A percentile compares a stretch with the other conserved stretches of the same genome.
These are phyloP conservation scores for Phytophthora constricta DNA, from an alignment of 352 stramenopile species.

Conservation along the genomic window DNA sequence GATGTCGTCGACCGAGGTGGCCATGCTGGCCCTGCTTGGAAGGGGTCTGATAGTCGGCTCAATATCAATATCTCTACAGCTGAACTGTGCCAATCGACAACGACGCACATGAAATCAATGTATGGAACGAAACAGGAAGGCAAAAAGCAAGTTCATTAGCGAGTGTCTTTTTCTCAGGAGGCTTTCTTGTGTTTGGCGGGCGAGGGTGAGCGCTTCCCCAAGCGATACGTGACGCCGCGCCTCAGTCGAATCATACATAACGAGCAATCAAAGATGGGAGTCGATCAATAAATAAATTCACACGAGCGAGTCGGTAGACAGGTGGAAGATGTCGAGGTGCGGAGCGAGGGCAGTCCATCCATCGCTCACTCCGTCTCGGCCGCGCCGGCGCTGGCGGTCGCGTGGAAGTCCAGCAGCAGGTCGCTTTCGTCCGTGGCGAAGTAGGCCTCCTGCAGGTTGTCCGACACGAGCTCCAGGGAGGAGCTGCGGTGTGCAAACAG, in stretches of 20 bases:
- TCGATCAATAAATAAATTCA: conserved; percentile 60
- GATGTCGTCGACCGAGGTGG: neutral
- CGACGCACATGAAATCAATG: neutral
- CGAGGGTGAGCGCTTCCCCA: conserved; percentile 6
- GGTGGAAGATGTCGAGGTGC: conserved; percentile 13
- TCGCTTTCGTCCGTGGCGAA: conserved; percentile 73
- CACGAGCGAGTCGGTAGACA: conserved; percentile 27
- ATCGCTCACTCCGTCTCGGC: conserved; percentile 40
- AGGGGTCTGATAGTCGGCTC: neutral
- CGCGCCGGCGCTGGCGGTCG: conserved; percentile 17
- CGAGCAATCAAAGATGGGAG: conserved; percentile 39
- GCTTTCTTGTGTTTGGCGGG: conserved; percentile 30
- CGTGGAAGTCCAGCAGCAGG: conserved; percentile 71
- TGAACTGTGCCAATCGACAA: neutral
- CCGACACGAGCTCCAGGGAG: conserved; percentile 73
- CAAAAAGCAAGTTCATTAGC: conserved; percentile 46
- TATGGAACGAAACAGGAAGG: no score
- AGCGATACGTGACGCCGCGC: conserved; percentile 10
- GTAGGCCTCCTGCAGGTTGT: conserved; percentile 78
- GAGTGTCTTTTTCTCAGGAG: conserved; percentile 25
- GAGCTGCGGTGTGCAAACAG: conserved; percentile 38
- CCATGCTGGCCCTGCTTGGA: neutral
- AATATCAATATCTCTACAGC: no score
- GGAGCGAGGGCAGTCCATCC: neutral
- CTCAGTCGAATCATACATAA: conserved; percentile 49